phyloP scores from a whole-genome alignment of 2,329 filamentous ascomycete genomes.

The Claviceps sp. region DNA sequence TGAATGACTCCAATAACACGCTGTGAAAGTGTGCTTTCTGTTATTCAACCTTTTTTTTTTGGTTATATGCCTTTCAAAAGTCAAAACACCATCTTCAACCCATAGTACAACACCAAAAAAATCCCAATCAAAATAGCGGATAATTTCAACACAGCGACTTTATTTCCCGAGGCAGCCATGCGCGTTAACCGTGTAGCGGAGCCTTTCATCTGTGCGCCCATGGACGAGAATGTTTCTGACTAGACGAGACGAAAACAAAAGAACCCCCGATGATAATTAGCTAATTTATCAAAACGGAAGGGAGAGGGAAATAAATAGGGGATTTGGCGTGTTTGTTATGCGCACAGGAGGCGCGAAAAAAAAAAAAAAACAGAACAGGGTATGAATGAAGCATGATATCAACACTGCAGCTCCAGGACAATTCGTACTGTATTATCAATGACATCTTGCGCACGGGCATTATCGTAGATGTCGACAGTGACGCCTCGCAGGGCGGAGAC shows the following conservation, averaged over 20 bases:
- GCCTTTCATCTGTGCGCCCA: conserved; percentile 70
- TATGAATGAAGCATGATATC: too few relatives aligned
- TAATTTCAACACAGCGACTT: conserved; percentile 79
- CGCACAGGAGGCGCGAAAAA: too few relatives aligned
- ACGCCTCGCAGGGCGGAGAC: conserved; percentile 85
- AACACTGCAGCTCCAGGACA: too few relatives aligned
- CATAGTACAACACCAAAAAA: conserved; percentile 65
- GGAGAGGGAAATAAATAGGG: neutral
- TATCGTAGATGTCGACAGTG: conserved; percentile 96
- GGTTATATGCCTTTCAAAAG: neutral
- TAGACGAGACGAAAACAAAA: conserved; percentile 19
- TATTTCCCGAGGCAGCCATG: conserved; percentile 87
- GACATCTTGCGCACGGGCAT: conserved; percentile 74
- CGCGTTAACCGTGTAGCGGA: conserved; percentile 70
- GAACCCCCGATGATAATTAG: too few relatives aligned
- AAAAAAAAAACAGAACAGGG: too few relatives aligned
- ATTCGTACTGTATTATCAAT: conserved; percentile 69
- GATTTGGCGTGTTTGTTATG: neutral
- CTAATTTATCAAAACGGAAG: conserved; percentile 18
- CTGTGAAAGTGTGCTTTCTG: neutral
- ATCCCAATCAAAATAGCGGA: conserved; percentile 65
- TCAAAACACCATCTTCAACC: conserved; percentile 49
- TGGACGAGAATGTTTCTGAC: conserved; percentile 83
- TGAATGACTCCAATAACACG: neutral
- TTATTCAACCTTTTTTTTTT: neutral